Conservation (phyloP, 495 filamentous ascomycete genomes). For the Oleoguttula mirabilis region DNA sequence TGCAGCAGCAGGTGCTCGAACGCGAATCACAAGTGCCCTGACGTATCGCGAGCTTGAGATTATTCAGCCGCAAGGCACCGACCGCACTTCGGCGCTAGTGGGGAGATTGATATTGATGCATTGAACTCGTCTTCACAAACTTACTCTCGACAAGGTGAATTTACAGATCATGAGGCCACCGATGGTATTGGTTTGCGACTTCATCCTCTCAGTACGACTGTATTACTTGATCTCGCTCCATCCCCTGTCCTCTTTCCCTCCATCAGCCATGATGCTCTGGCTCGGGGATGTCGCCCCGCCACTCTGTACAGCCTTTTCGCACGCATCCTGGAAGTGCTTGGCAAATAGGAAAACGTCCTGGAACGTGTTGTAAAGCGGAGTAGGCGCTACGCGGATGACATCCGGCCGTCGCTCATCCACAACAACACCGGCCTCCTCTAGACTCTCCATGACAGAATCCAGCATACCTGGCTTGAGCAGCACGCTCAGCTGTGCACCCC, state of each 20-base stretch:
- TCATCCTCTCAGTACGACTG: too few species aligned
- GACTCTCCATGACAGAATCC: conserved; percentile 50
- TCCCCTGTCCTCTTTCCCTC: conserved; percentile 17
- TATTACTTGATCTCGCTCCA: conserved; percentile 24
- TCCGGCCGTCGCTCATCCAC: conserved; percentile 84
- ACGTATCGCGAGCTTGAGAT: too few species aligned
- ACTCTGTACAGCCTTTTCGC: conserved; percentile 11
- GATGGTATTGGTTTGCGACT: too few species aligned
- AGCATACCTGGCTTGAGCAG: conserved; percentile 55
- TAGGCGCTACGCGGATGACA: conserved; percentile 84
- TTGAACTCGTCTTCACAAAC: too few species aligned
- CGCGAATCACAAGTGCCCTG: too few species aligned
- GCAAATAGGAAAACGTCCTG: conserved; percentile 69
- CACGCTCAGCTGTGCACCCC: conserved; percentile 82
- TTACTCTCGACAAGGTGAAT: too few species aligned
- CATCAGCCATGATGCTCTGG: conserved; percentile 20
- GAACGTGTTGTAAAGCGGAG: conserved; percentile 81
- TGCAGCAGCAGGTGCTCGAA: too few species aligned
- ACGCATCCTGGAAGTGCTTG: conserved; percentile 44
- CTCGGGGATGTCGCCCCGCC: neutral
- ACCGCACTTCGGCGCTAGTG: too few species aligned
- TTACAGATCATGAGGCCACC: too few species aligned
- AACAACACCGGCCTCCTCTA: conserved; percentile 62
- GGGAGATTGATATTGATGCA: too few species aligned
- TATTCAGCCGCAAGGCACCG: too few species aligned